phyloP scores from a whole-genome alignment of 345 rosid genomes.

The Jatropha curcas region DNA sequence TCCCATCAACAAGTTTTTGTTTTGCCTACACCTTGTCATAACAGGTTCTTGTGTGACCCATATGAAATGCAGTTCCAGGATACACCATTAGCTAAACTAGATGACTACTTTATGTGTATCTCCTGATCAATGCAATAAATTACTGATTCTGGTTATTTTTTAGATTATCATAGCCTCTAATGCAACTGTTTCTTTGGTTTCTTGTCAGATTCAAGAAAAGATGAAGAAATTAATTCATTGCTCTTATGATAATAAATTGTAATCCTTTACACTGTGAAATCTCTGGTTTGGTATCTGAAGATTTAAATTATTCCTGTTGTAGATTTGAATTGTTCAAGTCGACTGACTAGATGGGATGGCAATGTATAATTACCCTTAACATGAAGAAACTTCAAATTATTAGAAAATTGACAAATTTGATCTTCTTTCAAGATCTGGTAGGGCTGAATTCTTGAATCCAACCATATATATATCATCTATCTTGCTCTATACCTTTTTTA shows the following conservation, averaged over 20 bases:
- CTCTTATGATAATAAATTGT: neutral
- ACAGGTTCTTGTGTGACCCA: neutral
- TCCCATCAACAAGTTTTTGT: too few species aligned
- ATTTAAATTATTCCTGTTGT: neutral
- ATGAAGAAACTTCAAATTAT: too few species aligned
- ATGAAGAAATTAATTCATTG: conserved; percentile 14
- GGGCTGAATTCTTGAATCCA: too few species aligned
- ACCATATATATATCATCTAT: too few species aligned
- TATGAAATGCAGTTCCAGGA: neutral
- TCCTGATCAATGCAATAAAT: neutral
- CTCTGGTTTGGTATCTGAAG: neutral
- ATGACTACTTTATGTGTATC: neutral
- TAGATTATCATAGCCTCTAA: neutral
- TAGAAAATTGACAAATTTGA: neutral
- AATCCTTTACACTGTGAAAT: neutral
- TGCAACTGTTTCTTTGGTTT: conserved; percentile 4
- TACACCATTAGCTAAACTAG: neutral
- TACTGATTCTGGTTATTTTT: neutral
- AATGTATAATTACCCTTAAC: neutral
- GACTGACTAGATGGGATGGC: neutral
- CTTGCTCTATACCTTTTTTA: too few species aligned
- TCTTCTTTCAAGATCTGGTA: neutral
- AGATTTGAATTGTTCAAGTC: neutral
- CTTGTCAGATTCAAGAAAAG: conserved; percentile 39
- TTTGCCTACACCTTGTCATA: too few species aligned